These are phyloP conservation scores for Pelargonium nanum DNA, from an alignment of 345 rosid genomes.

Conservation along the genomic window DNA sequence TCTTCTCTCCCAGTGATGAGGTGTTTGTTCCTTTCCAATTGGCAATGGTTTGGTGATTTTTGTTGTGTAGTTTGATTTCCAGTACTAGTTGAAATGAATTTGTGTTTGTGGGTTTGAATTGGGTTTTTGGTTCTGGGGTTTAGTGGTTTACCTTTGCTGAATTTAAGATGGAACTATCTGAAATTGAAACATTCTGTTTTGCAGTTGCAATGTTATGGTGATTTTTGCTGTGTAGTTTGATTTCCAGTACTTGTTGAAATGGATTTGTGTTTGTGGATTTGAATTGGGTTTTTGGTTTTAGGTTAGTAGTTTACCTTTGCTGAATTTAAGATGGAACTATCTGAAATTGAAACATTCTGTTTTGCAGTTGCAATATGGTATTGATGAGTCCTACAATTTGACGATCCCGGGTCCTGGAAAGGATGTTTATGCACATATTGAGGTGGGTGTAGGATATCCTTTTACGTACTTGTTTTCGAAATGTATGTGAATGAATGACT, in stretches of 20 bases:
- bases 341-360: neutral
- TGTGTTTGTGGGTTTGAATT: too few relatives aligned
- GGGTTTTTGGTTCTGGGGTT: neutral
- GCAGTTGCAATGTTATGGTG: constrained; percentile 35
- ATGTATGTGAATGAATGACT: too few relatives aligned
- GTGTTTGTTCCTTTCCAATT: constrained; percentile 11
- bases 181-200: neutral
- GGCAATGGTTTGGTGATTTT: neutral
- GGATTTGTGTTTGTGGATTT: too few relatives aligned
- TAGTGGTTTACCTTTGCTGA: neutral
- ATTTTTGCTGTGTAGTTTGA: too few relatives aligned
- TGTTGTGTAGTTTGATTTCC: too few relatives aligned
- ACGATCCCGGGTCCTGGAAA: constrained; percentile 34
- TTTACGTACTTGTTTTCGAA: neutral
- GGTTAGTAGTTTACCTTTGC: neutral
- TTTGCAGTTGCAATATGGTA: constrained; percentile 52
- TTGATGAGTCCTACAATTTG: constrained; percentile 57
- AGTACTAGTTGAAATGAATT: too few relatives aligned
- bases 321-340: neutral
- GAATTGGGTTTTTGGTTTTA: neutral
- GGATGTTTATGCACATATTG: constrained; percentile 39
- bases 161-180: neutral
- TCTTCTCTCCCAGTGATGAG: constrained; percentile 37
- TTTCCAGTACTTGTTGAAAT: too few relatives aligned
- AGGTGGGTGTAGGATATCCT: constrained; percentile 24